These are phyloP conservation scores for Trypanosoma boissoni DNA, from an alignment of 208 protist species.

Conservation along the genomic window DNA sequence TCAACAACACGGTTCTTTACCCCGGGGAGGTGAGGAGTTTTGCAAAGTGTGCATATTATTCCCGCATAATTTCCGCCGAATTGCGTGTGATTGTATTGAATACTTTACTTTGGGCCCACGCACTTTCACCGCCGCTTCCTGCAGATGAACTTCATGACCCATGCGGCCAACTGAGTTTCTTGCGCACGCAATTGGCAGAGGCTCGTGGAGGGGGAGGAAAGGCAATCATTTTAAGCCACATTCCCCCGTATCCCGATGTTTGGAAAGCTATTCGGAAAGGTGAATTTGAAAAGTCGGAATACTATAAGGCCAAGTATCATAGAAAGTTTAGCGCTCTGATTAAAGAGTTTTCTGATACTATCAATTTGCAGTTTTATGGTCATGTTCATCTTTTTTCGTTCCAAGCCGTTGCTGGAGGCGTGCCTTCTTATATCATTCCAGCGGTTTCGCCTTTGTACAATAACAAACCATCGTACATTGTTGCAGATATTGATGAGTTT, in stretches of 20 bases:
- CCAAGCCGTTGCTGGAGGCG: conserved; percentile 25
- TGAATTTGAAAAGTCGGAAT: conserved; percentile 48
- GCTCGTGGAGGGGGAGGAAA: conserved; percentile 36
- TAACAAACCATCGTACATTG: conserved; percentile 70
- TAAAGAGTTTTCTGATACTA: conserved; percentile 31
- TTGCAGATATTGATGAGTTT: conserved; percentile 36
- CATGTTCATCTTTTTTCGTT: conserved; percentile 70
- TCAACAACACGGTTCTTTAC: conserved; percentile 27
- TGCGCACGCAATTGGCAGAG: conserved; percentile 34
- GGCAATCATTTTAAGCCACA: conserved; percentile 77
- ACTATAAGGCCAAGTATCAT: conserved; percentile 66
- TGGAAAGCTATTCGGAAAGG: conserved; percentile 36
- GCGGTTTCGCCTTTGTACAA: conserved; percentile 57
- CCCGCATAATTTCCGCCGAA: conserved; percentile 25
- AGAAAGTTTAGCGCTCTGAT: conserved; percentile 47
- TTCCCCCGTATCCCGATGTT: conserved; percentile 56
- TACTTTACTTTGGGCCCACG: conserved; percentile 65
- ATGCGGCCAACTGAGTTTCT: conserved; percentile 68
- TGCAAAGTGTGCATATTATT: conserved; percentile 62
- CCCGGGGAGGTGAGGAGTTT: conserved; percentile 34
- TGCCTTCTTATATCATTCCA: conserved; percentile 50
- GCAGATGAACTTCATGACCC: conserved; percentile 45
- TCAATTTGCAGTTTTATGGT: conserved; percentile 66
- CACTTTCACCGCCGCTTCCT: conserved; percentile 30
- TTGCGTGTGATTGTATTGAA: conserved; percentile 65